phyloP scores from a whole-genome alignment of 2,329 filamentous ascomycete species.

The Colletotrichum sp. region DNA sequence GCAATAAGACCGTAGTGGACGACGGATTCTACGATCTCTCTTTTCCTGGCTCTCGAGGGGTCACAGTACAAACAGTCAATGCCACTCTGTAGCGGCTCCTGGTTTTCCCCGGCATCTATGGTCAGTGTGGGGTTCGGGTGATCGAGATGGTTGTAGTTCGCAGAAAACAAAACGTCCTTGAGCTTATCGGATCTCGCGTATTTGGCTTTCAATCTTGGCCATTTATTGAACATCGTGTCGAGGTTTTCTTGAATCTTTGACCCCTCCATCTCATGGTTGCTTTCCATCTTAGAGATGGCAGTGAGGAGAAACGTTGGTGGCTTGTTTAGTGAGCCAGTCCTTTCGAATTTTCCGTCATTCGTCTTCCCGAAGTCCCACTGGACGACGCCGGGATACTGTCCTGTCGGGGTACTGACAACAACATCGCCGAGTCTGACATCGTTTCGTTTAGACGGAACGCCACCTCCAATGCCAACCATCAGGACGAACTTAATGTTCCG shows the following conservation, averaged over 20 bases:
- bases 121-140: neutral
- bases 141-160: slow-evolving; percentile 4
- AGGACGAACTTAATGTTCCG: neutral
- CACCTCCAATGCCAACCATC: slow-evolving; percentile 30
- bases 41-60: neutral
- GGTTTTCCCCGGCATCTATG: rapidly evolving
- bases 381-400: neutral
- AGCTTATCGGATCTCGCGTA: neutral
- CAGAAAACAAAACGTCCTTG: slow-evolving; percentile 14
- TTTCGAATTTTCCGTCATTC: neutral
- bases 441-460: slow-evolving; percentile 5
- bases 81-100: rapidly evolving
- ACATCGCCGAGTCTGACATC: slow-evolving; percentile 24
- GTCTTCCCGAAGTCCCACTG: slow-evolving; percentile 17
- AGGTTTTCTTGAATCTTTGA: slow-evolving; percentile 9
- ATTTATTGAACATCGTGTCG: slow-evolving; percentile 3
- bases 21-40: neutral
- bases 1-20: slow-evolving; percentile 30
- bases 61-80: neutral
- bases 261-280: neutral
- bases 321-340: neutral
- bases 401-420: slow-evolving; percentile 5
- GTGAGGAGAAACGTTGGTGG: slow-evolving; percentile 7
- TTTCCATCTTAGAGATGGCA: neutral
- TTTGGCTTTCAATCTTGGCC: neutral